Evolutionary conservation across 129 eudicot species (phyloP), one percentile per base, ranked within the genome.

Genomic region (Saussurea involucrata): DNA sequence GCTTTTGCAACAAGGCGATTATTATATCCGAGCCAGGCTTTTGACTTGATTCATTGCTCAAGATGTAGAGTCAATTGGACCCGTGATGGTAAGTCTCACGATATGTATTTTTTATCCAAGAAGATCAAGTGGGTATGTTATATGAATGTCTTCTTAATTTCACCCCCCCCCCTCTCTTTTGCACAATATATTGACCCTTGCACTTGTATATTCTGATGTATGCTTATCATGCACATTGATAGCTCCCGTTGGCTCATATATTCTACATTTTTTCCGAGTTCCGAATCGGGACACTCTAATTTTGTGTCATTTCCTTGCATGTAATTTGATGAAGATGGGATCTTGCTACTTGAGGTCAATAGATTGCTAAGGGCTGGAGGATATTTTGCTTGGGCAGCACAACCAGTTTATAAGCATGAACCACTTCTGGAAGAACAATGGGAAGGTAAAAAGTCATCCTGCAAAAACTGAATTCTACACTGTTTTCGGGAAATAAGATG

Each of bases 31-130:
- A 95, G 98, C 74, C 98, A 91, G 84, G 97, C 97, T 18, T 95
- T 95, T 86, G 98, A 95, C 24, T 49, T 95, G 64, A 88, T 95
- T 71, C 98, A 95, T 80, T 95, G 98, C 84, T 95, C 98, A 68
- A 91, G 98, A 85, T 95, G 98, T 79, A 88, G 98, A 83, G 90
- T 95, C 80, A 91, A 95, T 77, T 95, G 98, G 98, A 95, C 98
- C 71, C 98, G 98, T 49, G 98, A 95, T 80, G 98, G 98, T 95
- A 85, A 81, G 88, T 46, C 31, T 64, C 55, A 13, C 55, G 69
- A 61, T 11, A 37, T 15, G 25, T 58, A 32, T 9, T 32, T 46
- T 27, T 58, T 73, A 5, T 55, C 22, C n/a, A 53, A 53, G 60
- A 49, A 49, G 22, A 53, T 49, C 61, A 53, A 29, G 4, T 3